A percentile compares a stretch with the other conserved stretches of the same genome.
These are phyloP conservation scores for Scopulariopsis brevicaulis DNA, from an alignment of 2,329 filamentous ascomycete species.

Conservation along the genomic window DNA sequence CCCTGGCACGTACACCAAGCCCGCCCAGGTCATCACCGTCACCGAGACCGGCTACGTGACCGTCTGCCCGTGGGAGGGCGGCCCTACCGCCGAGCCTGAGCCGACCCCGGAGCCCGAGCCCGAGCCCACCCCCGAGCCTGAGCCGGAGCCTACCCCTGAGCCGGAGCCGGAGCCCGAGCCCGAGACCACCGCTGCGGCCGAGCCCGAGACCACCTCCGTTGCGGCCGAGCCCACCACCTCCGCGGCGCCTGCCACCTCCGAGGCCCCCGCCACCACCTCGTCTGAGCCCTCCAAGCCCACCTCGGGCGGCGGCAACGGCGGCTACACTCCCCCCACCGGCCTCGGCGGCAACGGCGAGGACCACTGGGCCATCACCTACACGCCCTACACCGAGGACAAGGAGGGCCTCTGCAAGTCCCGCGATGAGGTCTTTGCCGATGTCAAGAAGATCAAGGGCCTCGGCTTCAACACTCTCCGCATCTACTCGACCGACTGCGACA, in stretches of 20 bases:
- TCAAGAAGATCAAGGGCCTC: constrained; percentile 47
- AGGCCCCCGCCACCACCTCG: too few species aligned
- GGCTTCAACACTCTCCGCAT: constrained; percentile 66
- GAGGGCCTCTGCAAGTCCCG: constrained; percentile 54
- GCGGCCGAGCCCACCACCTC: too few species aligned
- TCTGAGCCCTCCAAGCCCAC: constrained; percentile 10
- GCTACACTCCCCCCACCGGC: constrained; percentile 14
- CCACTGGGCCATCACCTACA: constrained; percentile 71
- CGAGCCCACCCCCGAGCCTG: constrained; percentile 12
- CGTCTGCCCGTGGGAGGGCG: constrained; percentile 49
- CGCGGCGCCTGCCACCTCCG: too few species aligned
- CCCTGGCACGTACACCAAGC: constrained; percentile 64
- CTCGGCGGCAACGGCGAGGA: constrained; percentile 29
- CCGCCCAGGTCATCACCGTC: constrained; percentile 55
- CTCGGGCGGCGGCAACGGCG: constrained; percentile 9
- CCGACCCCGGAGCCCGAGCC: constrained; percentile 11
- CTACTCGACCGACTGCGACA: constrained; percentile 87
- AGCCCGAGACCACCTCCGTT: neutral
- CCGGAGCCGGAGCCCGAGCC: constrained; percentile 5
- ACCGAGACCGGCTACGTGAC: constrained; percentile 57
- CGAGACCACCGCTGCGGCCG: neutral
- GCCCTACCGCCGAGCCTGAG: constrained; percentile 15
- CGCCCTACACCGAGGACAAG: constrained; percentile 49
- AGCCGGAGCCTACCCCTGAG: constrained; percentile 11
- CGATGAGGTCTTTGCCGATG: constrained; percentile 44